These are phyloP conservation scores for Gomphus bonarii DNA, from an alignment of 1,284 basidiomycete species.

Conservation along the genomic window DNA sequence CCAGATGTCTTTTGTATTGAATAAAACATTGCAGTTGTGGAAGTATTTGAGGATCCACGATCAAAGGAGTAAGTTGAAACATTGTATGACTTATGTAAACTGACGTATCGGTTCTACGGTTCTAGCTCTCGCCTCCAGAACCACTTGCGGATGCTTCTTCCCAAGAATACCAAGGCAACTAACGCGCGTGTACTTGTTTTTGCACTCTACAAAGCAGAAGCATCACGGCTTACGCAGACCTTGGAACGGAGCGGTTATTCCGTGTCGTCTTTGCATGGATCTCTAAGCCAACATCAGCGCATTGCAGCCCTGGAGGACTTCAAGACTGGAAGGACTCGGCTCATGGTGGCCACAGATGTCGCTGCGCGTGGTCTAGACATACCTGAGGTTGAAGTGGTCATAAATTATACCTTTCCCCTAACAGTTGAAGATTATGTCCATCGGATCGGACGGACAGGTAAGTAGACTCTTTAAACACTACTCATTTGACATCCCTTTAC, in stretches of 20 bases:
- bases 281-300: conserved; percentile 82
- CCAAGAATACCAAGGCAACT: conserved; percentile 49
- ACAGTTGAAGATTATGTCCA: conserved; percentile 97
- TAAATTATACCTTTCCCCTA: conserved; percentile 96
- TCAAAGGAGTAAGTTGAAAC: conserved; percentile 69
- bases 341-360: conserved; percentile 96
- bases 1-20: neutral
- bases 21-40: conserved; percentile 37
- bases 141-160: conserved; percentile 49
- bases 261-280: conserved; percentile 88
- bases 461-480: conserved; percentile 15
- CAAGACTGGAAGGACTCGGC: conserved; percentile 73
- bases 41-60: conserved; percentile 83
- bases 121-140: conserved; percentile 63
- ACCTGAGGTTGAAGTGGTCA: conserved; percentile 85
- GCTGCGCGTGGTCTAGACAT: conserved; percentile 96
- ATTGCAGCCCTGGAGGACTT: conserved; percentile 85
- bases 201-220: conserved; percentile 97
- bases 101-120: conserved; percentile 7
- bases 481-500: neutral
- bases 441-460: conserved; percentile 89
- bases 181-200: conserved; percentile 84
- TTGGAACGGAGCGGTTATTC: conserved; percentile 73
- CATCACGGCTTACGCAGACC: conserved; percentile 78
- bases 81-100: neutral